phyloP scores from a whole-genome alignment of 1,139 yeast genomes.

The Magnusiomyces fungicola region DNA sequence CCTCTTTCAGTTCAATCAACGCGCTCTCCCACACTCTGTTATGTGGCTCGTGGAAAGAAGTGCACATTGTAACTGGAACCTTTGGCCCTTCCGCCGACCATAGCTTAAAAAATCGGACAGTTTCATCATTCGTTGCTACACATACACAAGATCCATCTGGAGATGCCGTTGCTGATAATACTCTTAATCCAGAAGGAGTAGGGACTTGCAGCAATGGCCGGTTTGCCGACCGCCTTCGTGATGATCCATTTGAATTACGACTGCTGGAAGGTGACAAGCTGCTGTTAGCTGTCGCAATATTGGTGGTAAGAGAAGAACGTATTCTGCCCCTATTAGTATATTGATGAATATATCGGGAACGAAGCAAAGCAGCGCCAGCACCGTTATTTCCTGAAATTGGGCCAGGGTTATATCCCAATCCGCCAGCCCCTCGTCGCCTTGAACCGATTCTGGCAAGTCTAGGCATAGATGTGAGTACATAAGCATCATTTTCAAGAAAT shows the following conservation, averaged over 20 bases:
- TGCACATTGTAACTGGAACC: slow-evolving; percentile 9
- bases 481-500: background rate
- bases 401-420: background rate
- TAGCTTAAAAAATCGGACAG: slow-evolving; percentile 56
- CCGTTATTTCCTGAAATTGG: background rate
- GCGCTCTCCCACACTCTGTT: slow-evolving; percentile 13
- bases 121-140: slow-evolving; percentile 63
- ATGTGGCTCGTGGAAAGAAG: slow-evolving; percentile 1
- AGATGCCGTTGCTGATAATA: slow-evolving; percentile 52
- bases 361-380: background rate
- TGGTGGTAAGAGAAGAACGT: background rate
- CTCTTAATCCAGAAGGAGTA: slow-evolving; percentile 45
- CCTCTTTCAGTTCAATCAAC: slow-evolving; percentile 6
- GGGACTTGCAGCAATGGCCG: slow-evolving; percentile 41
- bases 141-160: slow-evolving; percentile 53
- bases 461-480: background rate
- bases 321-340: background rate
- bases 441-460: background rate
- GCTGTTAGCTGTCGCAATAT: background rate
- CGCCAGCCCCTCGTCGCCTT: background rate
- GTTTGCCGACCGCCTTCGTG: slow-evolving; percentile 17
- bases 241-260: background rate
- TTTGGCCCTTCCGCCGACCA: slow-evolving; percentile 37
- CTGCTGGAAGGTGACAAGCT: background rate
- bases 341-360: background rate